Conservation (phyloP, 495 filamentous ascomycete genomes). For the Neurospora discreta region DNA sequence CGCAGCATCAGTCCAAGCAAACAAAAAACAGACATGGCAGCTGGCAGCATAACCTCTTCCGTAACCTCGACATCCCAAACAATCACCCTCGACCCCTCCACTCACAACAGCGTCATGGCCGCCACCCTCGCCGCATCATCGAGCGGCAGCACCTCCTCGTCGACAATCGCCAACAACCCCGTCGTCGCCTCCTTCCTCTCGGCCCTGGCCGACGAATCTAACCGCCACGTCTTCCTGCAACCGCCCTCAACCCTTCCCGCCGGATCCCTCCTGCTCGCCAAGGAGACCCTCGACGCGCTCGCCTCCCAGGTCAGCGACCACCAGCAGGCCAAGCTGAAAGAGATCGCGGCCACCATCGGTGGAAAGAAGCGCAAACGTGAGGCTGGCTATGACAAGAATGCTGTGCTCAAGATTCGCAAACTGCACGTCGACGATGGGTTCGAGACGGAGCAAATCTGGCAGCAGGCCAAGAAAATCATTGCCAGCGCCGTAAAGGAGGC, state of each 20-base stretch:
- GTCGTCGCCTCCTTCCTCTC: conserved; percentile 34
- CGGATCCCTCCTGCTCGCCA: conserved; percentile 57
- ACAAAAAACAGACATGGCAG: conserved; percentile 28
- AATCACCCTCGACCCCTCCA: conserved; percentile 31
- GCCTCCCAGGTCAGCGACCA: conserved; percentile 56
- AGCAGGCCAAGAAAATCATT: conserved; percentile 77
- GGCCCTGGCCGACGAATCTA: conserved; percentile 31
- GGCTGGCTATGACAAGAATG: conserved; percentile 19
- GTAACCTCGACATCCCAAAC: conserved; percentile 47
- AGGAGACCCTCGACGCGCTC: conserved; percentile 64
- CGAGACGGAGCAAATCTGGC: conserved; percentile 81
- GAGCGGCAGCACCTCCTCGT: conserved; percentile 9
- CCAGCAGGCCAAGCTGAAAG: conserved; percentile 46
- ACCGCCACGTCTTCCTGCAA: conserved; percentile 56
- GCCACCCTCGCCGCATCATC: conserved; percentile 15
- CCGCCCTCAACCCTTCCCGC: conserved; percentile 50
- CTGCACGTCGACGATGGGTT: conserved; percentile 74
- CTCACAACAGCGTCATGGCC: conserved; percentile 26
- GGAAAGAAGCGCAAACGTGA: conserved; percentile 59
- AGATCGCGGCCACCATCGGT: conserved; percentile 3
- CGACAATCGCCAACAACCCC: conserved; percentile 16
- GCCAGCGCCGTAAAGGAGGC: conserved; percentile 33
- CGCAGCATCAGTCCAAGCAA: background rate
- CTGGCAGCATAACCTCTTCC: conserved; percentile 38
- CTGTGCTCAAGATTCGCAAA: conserved; percentile 57